A percentile compares a stretch with the other conserved stretches of the same genome.
Evolutionary conservation across 2,329 filamentous ascomycete species (phyloP).

Genomic region (Ophiognomonia clavigignenti-juglandacearum): DNA sequence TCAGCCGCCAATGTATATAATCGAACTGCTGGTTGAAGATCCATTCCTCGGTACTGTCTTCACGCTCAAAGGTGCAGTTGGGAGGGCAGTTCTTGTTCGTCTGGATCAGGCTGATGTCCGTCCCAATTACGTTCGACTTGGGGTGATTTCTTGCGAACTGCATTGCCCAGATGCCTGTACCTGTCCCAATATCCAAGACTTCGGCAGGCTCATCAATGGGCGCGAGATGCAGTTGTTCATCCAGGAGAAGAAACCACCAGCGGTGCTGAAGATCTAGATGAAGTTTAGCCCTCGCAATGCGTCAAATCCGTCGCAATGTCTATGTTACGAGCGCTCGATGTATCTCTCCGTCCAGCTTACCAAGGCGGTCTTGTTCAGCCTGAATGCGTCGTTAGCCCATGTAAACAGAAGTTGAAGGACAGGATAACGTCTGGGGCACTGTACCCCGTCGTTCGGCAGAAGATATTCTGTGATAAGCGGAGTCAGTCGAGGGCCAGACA

Average conservation of each 20-base stretch:
- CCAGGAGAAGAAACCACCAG: conserved; percentile 2
- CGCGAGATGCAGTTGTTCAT: background rate
- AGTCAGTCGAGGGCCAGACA: background rate
- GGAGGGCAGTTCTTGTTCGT: conserved; percentile 13
- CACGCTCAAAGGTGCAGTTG: conserved; percentile 5
- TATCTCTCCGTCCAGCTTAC: background rate
- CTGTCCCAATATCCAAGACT: conserved; percentile 7
- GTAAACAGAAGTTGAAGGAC: no score
- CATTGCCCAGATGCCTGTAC: conserved; percentile 12
- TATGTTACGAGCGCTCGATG: no score
- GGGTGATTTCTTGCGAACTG: conserved; percentile 8
- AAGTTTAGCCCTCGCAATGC: no score
- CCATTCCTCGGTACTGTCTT: conserved; percentile 9
- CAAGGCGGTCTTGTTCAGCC: conserved; percentile 10
- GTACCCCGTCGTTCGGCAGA: conserved; percentile 8
- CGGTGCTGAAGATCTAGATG: conserved; percentile 11
- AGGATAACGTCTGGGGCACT: no score
- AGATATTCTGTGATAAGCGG: background rate
- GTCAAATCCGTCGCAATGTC: no score
- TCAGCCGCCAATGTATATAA: conserved; percentile 6
- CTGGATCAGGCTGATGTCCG: conserved; percentile 18
- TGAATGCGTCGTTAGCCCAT: background rate
- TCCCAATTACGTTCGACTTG: conserved; percentile 12
- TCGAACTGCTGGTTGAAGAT: conserved; percentile 8
- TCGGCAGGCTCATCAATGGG: background rate